Conservation (phyloP, 257 asterid species). For the Oldenlandia corymbosa region DNA sequence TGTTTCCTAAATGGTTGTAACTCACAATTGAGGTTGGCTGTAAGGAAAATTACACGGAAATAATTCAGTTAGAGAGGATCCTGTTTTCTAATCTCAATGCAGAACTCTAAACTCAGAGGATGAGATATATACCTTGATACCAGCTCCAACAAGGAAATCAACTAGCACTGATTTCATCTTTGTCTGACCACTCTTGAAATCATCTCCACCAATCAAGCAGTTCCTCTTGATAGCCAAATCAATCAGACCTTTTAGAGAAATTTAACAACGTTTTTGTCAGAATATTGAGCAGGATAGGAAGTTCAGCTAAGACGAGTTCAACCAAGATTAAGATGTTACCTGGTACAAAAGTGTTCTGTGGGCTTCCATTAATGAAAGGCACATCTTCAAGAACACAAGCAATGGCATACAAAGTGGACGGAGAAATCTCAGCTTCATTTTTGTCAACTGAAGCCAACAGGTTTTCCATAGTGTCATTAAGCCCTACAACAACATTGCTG, state of each 20-base stretch:
- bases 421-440: slow-evolving; percentile 80
- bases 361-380: slow-evolving; percentile 94
- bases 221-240: slow-evolving; percentile 80
- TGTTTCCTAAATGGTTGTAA: slow-evolving; percentile 97
- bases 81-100: background rate
- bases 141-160: slow-evolving; percentile 98
- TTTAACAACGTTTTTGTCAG: background rate
- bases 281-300: background rate
- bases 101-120: background rate
- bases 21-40: slow-evolving; percentile 99
- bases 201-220: slow-evolving; percentile 92
- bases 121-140: slow-evolving; percentile 62
- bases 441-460: slow-evolving; percentile 74
- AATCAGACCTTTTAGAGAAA: slow-evolving; percentile 48
- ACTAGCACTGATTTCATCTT: slow-evolving; percentile 97
- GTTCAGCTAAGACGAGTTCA: background rate
- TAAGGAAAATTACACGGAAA: slow-evolving; percentile 5
- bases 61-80: background rate
- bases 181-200: slow-evolving; percentile 97
- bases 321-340: slow-evolving; percentile 29
- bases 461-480: slow-evolving; percentile 75
- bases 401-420: slow-evolving; percentile 68
- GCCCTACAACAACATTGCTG: slow-evolving; percentile 75
- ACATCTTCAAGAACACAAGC: slow-evolving; percentile 82
- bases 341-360: slow-evolving; percentile 97